Evolutionary conservation across 345 rosid species (phyloP).

Genomic region (Gossypium raimondii): DNA sequence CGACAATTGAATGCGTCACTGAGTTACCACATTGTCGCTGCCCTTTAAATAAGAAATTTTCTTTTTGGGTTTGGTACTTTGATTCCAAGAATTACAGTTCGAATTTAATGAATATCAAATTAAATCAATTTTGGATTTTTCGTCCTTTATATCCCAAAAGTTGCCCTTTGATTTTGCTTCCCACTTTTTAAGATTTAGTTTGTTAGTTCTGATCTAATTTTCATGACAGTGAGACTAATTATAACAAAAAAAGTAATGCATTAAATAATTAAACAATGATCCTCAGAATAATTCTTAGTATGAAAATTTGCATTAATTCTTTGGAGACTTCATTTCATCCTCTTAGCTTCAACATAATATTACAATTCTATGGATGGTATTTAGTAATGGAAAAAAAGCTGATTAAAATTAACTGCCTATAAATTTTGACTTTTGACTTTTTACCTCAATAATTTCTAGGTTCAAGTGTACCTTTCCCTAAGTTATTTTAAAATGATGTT

Average conservation of each 20-base stretch:
- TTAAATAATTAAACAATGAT: background rate
- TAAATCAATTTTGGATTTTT: no score
- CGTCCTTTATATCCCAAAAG: background rate
- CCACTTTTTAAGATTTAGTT: background rate
- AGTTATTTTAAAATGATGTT: no score
- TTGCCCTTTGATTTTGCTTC: slow-evolving; percentile 16
- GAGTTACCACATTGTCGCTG: slow-evolving; percentile 32
- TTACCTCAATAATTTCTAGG: no score
- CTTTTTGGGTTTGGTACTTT: no score
- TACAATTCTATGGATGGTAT: background rate
- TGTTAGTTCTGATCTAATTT: background rate
- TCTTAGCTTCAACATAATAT: background rate
- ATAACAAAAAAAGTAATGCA: no score
- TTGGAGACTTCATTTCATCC: background rate
- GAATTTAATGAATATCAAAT: no score
- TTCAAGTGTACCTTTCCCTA: no score
- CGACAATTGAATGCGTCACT: slow-evolving; percentile 19
- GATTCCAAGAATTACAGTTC: no score
- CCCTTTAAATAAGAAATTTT: background rate
- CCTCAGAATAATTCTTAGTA: background rate
- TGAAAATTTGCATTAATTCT: background rate
- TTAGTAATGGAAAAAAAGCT: no score
- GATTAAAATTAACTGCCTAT: no score
- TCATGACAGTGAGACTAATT: no score
- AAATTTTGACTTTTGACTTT: background rate